Percentiles rank a stretch among this genome's conserved stretches.
Conservation (phyloP, 345 rosid genomes). For the Eutrema heterophyllum region DNA sequence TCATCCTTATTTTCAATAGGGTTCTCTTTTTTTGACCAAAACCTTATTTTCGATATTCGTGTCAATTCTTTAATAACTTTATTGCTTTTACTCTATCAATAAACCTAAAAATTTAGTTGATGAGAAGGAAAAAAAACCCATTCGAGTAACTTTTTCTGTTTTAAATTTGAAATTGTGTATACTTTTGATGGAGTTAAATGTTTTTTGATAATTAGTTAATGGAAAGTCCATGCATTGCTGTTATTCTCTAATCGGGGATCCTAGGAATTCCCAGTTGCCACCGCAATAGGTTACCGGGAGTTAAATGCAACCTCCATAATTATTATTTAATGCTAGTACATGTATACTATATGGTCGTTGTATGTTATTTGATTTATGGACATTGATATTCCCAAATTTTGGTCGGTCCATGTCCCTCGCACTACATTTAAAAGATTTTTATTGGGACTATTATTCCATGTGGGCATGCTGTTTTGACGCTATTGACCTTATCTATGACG, state of each 20-base stretch:
- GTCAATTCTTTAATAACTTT: too few species aligned
- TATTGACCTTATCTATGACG: not conserved
- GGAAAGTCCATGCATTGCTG: constrained; percentile 10
- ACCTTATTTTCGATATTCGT: too few species aligned
- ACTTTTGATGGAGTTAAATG: not conserved
- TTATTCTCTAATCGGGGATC: constrained; percentile 22
- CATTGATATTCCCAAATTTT: constrained; percentile 22
- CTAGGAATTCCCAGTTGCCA: constrained; percentile 36
- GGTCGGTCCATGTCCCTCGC: constrained; percentile 26
- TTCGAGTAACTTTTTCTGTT: not conserved
- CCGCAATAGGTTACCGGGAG: constrained; percentile 34
- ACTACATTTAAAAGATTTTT: constrained; percentile 1
- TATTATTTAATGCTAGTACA: constrained; percentile 1
- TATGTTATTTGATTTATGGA: constrained; percentile 8
- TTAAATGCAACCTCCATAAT: constrained; percentile 31
- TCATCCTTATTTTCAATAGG: too few species aligned
- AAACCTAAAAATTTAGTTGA: not conserved
- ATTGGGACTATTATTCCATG: constrained; percentile 12
- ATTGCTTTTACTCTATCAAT: too few species aligned
- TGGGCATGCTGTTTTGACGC: constrained; percentile 11
- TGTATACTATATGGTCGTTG: not conserved
- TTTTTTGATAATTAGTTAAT: not conserved
- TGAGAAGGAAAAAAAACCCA: not conserved
- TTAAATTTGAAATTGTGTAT: not conserved
- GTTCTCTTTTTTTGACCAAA: too few species aligned